Evolutionary conservation across 208 protist species (phyloP), one percentile per base, ranked within the genome.

Genomic region (Leishmania tropica): DNA sequence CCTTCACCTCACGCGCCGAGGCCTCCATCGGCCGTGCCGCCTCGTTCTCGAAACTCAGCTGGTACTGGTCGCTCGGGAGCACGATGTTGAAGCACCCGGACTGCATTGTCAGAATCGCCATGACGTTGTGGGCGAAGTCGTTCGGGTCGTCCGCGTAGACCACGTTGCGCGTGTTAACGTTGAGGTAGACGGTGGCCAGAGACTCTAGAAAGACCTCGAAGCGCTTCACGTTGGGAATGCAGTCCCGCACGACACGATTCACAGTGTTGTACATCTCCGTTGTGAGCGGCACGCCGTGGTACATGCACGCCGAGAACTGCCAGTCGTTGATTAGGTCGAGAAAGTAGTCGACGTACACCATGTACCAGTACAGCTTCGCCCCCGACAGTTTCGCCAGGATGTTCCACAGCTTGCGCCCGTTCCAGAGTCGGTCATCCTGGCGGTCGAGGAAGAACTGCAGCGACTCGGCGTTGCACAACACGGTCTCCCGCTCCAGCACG

Each of bases 291-390:
- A 88, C 85, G 76, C 88, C 87, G 86, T 96, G 92, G 84, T 98
- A 98, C 89, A 96, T 93, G 83, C 94, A 79, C 40, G 88, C 85
- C 17, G 93, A 87, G 79, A 93, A 97, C 85, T 96, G 90, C 89
- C 89, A 98, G 87, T 98, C 93, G 47, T 90, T 90, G 28, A 96
- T 79, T 37, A 98, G 78, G 83, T 96, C 95, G n/a, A 92, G 77
- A 79, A 98, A 96, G 75, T 94, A 96, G 79, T 90, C 81, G 3
- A 94, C 83, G 84, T 95, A 94, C 60, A 88, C 85, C 90, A 95
- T 95, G 75, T 95, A 92, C 83, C 89, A 97, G 85, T 89, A 95
- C 75, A 96, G 15, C 85, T 95, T 85, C 17, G 83, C 83, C 35
- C 89, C 88, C 15, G 80, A 85, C 62, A 97, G 70, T 47, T 89